phyloP scores from a whole-genome alignment of 2,329 filamentous ascomycete species.

The Diaporthe citrichinensis region DNA sequence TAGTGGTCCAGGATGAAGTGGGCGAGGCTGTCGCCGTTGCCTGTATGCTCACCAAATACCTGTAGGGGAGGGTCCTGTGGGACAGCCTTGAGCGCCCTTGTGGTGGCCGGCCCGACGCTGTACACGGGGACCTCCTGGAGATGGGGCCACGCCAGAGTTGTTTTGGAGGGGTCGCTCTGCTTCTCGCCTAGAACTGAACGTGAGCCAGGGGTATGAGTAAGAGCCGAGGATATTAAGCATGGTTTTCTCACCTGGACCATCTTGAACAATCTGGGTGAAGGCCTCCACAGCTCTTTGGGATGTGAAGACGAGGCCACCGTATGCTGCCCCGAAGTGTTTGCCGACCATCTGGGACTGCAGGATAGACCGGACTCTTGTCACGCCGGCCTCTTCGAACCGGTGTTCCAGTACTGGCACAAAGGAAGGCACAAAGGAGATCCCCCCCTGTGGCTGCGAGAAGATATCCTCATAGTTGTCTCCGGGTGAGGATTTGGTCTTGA shows the following conservation, averaged over 20 bases:
- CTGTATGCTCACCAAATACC: slow-evolving; percentile 84
- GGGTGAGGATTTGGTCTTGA: slow-evolving; percentile 83
- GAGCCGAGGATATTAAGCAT: neutral
- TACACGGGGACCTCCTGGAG: slow-evolving; percentile 75
- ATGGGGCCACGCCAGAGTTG: slow-evolving; percentile 61
- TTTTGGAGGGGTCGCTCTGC: slow-evolving; percentile 1
- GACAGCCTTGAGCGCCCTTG: slow-evolving; percentile 76
- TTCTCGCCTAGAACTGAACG: slow-evolving; percentile 40
- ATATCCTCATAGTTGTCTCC: slow-evolving; percentile 80
- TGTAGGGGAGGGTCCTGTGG: slow-evolving; percentile 65
- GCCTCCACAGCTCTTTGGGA: slow-evolving; percentile 88
- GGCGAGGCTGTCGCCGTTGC: slow-evolving; percentile 86
- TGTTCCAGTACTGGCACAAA: slow-evolving; percentile 87
- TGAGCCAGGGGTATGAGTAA: slow-evolving; percentile 43
- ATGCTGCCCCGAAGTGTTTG: slow-evolving; percentile 57
- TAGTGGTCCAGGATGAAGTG: slow-evolving; percentile 86
- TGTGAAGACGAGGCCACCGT: slow-evolving; percentile 87
- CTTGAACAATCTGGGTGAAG: slow-evolving; percentile 74
- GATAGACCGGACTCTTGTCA: slow-evolving; percentile 65
- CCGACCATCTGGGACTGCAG: slow-evolving; percentile 62
- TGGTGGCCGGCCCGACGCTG: slow-evolving; percentile 85
- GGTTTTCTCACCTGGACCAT: slow-evolving; percentile 58
- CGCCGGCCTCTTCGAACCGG: slow-evolving; percentile 71
- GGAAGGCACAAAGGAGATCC: slow-evolving; percentile 68
- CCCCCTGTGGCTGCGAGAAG: slow-evolving; percentile 63